Evolutionary conservation across 2,329 filamentous ascomycete species (phyloP).

Genomic region (Trichoderma polysporum): DNA sequence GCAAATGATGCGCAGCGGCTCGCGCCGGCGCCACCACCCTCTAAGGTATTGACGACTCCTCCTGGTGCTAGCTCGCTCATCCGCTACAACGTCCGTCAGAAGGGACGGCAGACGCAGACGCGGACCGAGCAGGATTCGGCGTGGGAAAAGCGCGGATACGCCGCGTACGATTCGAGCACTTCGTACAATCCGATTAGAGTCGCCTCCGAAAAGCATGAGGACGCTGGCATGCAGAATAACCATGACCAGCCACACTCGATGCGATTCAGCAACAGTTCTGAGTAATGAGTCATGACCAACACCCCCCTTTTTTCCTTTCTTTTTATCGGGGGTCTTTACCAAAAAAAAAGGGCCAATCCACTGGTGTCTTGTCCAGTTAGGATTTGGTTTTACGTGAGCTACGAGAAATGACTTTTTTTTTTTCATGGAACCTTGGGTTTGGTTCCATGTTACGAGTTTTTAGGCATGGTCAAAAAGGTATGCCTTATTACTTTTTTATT

Average conservation of each 20-base stretch:
- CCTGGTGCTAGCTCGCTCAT: slow-evolving; percentile 45
- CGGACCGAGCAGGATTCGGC: slow-evolving; percentile 26
- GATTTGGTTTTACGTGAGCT: slow-evolving; percentile 16
- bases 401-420: slow-evolving; percentile 20
- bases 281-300: slow-evolving; percentile 20
- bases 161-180: slow-evolving; percentile 39
- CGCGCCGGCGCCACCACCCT: slow-evolving; percentile 47
- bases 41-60: slow-evolving; percentile 45
- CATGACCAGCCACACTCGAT: slow-evolving; percentile 14
- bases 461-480: slow-evolving; percentile 7
- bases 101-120: slow-evolving; percentile 35
- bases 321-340: background rate
- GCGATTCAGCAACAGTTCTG: slow-evolving; percentile 8
- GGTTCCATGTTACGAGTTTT: background rate
- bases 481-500: slow-evolving; percentile 13
- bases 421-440: slow-evolving; percentile 7
- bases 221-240: background rate
- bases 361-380: background rate
- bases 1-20: slow-evolving; percentile 74
- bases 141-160: slow-evolving; percentile 36
- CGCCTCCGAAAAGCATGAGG: slow-evolving; percentile 17
- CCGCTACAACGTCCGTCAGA: slow-evolving; percentile 47
- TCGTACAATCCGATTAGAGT: slow-evolving; percentile 36
- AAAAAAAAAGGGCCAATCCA: background rate
- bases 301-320: background rate